phyloP scores from a whole-genome alignment of 306 rosid species.

The Dalbergia cultrata region DNA sequence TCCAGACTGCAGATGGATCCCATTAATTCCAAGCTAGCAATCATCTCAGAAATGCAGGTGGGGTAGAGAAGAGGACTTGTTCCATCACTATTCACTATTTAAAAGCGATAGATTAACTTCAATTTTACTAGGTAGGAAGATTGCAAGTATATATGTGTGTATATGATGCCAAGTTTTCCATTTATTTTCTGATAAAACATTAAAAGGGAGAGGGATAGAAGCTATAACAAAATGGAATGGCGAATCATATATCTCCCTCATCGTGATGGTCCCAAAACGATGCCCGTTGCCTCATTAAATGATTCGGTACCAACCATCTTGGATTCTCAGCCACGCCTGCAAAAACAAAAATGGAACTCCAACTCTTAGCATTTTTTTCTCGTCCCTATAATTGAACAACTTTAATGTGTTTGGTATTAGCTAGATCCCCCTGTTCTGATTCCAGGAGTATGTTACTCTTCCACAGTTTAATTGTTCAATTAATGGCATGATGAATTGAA shows the following conservation, averaged over 20 bases:
- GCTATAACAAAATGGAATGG: not conserved
- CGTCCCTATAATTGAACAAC: not conserved
- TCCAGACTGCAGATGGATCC: not conserved
- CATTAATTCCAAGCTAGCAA: not conserved
- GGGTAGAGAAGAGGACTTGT: not conserved
- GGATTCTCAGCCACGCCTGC: not conserved
- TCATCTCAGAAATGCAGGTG: not conserved
- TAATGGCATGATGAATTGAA: not conserved
- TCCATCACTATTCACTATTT: not conserved
- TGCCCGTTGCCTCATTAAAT: not conserved
- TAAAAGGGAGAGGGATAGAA: not conserved
- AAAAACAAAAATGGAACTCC: not conserved
- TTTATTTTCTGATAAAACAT: not conserved
- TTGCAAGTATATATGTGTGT: not conserved
- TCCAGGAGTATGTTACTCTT: not conserved
- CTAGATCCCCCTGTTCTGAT: not conserved
- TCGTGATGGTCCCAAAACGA: conserved; percentile 10
- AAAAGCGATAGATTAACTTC: not conserved
- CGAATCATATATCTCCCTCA: not conserved
- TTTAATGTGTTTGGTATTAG: not conserved
- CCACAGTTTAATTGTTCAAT: not conserved
- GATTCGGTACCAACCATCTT: conserved; percentile 21
- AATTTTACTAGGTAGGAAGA: not conserved
- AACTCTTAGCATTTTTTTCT: not conserved
- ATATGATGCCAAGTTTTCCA: not conserved